phyloP scores from a whole-genome alignment of 1,139 yeast genomes.

The Kodamaea plutei region DNA sequence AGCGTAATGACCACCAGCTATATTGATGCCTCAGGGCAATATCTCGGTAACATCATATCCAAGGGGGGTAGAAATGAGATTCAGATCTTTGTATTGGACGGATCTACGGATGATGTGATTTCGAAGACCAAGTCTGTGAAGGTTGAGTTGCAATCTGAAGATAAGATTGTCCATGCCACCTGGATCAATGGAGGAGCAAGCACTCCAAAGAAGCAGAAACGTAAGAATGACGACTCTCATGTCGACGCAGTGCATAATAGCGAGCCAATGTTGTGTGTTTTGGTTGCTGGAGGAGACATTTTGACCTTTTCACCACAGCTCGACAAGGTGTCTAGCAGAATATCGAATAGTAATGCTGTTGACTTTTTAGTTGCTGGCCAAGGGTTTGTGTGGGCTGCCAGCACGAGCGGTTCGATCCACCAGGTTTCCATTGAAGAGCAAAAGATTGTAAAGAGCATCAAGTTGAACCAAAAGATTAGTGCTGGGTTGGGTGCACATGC shows the following conservation, averaged over 20 bases:
- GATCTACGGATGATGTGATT: slow-evolving; percentile 3
- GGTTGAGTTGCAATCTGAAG: slow-evolving; percentile 21
- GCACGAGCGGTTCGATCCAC: slow-evolving; percentile 18
- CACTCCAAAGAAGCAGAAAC: slow-evolving; percentile 14
- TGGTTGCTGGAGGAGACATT: slow-evolving; percentile 31
- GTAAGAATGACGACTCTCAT: slow-evolving; percentile 6
- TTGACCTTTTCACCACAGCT: slow-evolving; percentile 39
- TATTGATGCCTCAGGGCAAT: slow-evolving; percentile 20
- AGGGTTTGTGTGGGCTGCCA: slow-evolving; percentile 16
- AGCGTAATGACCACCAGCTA: slow-evolving; percentile 10
- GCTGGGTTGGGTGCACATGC: slow-evolving; percentile 1
- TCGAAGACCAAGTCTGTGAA: slow-evolving; percentile 7
- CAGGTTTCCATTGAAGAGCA: slow-evolving; percentile 13
- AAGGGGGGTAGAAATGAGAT: slow-evolving; percentile 34
- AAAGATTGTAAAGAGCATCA: slow-evolving; percentile 15
- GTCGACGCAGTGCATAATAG: slow-evolving; percentile 1
- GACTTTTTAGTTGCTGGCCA: slow-evolving; percentile 11
- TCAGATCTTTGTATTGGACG: slow-evolving; percentile 24
- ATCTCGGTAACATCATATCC: slow-evolving; percentile 29
- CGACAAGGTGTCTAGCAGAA: slow-evolving; percentile 31
- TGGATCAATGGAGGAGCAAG: slow-evolving; percentile 18
- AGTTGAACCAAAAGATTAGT: slow-evolving; percentile 7
- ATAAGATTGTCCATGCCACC: slow-evolving; percentile 20
- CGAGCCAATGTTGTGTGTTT: slow-evolving; percentile 2
- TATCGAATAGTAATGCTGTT: slow-evolving; percentile 22